A percentile compares a stretch with the other conserved stretches of the same genome.
phyloP scores from a whole-genome alignment of 352 stramenopile genomes.

The Aphanomyces euteiches region DNA sequence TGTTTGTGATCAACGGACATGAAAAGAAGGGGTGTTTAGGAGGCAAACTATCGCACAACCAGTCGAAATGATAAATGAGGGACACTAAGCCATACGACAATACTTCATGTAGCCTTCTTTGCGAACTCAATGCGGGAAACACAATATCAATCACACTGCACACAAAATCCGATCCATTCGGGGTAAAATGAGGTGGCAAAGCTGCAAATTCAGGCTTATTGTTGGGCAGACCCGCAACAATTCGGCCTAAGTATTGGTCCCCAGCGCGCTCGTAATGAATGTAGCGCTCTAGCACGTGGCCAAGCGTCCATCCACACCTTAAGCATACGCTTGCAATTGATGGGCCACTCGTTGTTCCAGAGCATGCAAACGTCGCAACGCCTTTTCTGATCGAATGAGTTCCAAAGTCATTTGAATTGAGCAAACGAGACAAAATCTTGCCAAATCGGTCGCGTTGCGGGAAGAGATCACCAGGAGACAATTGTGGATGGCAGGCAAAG shows the following conservation, averaged over 20 bases:
- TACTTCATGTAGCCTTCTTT: neutral
- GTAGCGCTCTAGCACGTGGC: constrained; percentile 22
- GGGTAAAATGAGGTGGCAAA: constrained; percentile 22
- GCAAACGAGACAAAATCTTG: constrained; percentile 12
- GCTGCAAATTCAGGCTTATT: constrained; percentile 22
- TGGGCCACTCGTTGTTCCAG: constrained; percentile 16
- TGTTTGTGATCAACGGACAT: neutral
- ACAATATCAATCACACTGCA: neutral
- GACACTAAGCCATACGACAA: constrained; percentile 1
- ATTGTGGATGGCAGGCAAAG: constrained; percentile 27
- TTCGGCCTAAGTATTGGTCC: constrained; percentile 16
- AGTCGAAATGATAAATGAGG: constrained; percentile 5
- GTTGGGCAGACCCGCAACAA: constrained; percentile 19
- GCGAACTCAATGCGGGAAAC: neutral
- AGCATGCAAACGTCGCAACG: constrained; percentile 29
- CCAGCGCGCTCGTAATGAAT: constrained; percentile 21
- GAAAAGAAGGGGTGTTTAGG: neutral
- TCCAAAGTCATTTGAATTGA: constrained; percentile 7
- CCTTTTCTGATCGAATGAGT: constrained; percentile 27
- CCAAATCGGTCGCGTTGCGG: constrained; percentile 1
- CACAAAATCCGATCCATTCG: too few species aligned
- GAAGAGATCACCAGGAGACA: constrained; percentile 1
- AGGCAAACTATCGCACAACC: neutral
- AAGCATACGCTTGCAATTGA: constrained; percentile 28
- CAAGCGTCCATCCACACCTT: constrained; percentile 25